Evolutionary conservation across 257 asterid genomes (phyloP).

Genomic region (Rubia yunnanensis): DNA sequence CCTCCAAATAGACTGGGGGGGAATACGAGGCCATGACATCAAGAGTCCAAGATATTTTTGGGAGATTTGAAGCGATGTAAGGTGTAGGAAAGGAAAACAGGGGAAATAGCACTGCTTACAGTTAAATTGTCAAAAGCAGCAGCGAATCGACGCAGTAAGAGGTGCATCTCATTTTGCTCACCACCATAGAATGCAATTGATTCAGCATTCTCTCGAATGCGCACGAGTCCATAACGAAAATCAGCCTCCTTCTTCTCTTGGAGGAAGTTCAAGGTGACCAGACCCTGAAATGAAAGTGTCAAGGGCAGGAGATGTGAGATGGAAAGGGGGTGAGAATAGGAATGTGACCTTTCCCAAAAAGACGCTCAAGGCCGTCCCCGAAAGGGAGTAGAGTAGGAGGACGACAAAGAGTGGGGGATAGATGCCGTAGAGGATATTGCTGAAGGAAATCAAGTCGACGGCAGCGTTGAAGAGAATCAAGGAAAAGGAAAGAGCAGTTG

Average conservation of each 20-base stretch:
- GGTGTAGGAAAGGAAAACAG: neutral
- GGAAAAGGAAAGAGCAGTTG: conserved; percentile 86
- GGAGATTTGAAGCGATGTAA: neutral
- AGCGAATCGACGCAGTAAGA: conserved; percentile 64
- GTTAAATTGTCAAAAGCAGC: conserved; percentile 83
- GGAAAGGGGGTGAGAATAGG: too few relatives aligned
- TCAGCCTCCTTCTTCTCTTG: conserved; percentile 97
- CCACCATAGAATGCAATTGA: conserved; percentile 96
- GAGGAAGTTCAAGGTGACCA: conserved; percentile 73
- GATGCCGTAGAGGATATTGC: conserved; percentile 78
- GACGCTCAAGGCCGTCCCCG: conserved; percentile 85
- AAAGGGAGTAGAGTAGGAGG: conserved; percentile 71
- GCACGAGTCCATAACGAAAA: conserved; percentile 82
- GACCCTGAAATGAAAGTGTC: conserved; percentile 34
- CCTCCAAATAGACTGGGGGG: neutral
- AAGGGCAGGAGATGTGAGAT: neutral
- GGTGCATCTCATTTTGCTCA: conserved; percentile 81
- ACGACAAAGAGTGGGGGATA: conserved; percentile 86
- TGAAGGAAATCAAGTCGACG: conserved; percentile 84
- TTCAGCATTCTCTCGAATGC: conserved; percentile 91
- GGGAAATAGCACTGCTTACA: conserved; percentile 30
- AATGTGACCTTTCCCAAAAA: conserved; percentile 69
- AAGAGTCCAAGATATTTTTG: neutral
- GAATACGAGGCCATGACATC: neutral
- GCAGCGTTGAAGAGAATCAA: conserved; percentile 73